Base-by-base conservation (phyloP, 768 basidiomycete species). In the Lentinus tigrinus region DNA sequence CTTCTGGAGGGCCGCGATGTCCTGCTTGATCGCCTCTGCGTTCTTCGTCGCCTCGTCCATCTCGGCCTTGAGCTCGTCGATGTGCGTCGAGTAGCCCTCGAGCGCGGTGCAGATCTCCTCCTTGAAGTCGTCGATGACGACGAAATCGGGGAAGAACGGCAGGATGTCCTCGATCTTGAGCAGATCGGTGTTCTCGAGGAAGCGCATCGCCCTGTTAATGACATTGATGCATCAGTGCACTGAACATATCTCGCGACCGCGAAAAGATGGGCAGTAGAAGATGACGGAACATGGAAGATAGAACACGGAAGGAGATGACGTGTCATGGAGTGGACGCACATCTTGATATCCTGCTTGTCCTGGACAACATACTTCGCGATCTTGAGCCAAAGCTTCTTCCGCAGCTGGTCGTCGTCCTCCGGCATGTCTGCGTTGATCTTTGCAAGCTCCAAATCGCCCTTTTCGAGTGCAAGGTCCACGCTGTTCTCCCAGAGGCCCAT, bases 61-160 rank as follows among this genome's bases (percentile, higher is more conserved):
- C 67, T 98, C 97, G 50, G 75, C 82, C 73, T 95, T 95, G 58
- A 99, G 80, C 31, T 78, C 76, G 52, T 95, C 94, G 46, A 98
- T 98, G 65, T 94, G 91, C 17, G 87, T 82, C 40, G 93, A 92
- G 70, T 98, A 98, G 2, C 91, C 91, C 70, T 99, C 96, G 63
- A 99, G 76, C 0, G 97, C 97, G 59, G 88, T 88, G 49, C 95
- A 96, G 63, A 98, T 98, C 74, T 98, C 96, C 65, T 96, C 92
- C 72, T 99, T 99, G 82, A 99, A 98, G 70, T 98, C 97, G 70
- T 98, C 97, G 63, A 99, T 98, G 58, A 98, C 92, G 13, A 96
- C 94, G 69, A 99, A 99, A 74, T 98, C 96, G 2, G 97, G 96
- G 85, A 99, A 98, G 86, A 98, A 99, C 5, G 97, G 97, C 17